A percentile compares a stretch with the other conserved stretches of the same genome.
Evolutionary conservation across 129 eudicot genomes (phyloP).

Genomic region (Centrapalus pauciflorus): DNA sequence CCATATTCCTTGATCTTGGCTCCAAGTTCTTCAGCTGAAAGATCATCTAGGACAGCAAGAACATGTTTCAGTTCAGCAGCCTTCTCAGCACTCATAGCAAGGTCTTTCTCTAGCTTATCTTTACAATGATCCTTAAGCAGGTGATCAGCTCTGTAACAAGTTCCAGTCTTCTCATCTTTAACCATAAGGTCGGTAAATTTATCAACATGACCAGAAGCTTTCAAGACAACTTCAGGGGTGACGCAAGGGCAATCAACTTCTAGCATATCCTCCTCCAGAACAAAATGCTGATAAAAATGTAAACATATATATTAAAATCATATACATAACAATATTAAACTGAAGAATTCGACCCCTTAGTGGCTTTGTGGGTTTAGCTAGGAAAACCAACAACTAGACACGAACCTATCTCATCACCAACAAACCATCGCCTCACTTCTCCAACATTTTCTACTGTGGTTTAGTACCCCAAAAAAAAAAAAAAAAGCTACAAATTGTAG

Average conservation of each 20-base stretch:
- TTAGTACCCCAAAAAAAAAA: neutral
- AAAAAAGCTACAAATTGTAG: neutral
- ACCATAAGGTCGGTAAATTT: conserved; percentile 75
- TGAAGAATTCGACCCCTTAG: neutral
- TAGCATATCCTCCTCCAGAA: conserved; percentile 67
- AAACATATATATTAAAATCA: neutral
- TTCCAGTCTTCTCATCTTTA: conserved; percentile 59
- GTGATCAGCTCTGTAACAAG: conserved; percentile 65
- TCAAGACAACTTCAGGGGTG: conserved; percentile 58
- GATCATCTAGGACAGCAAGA: conserved; percentile 70
- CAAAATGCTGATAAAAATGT: conserved; percentile 56
- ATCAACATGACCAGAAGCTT: conserved; percentile 71
- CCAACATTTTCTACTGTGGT: neutral
- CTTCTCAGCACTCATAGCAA: conserved; percentile 36
- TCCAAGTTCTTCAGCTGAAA: conserved; percentile 63
- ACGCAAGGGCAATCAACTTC: conserved; percentile 82
- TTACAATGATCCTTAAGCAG: conserved; percentile 60
- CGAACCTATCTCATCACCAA: neutral
- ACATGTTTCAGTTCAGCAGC: conserved; percentile 60
- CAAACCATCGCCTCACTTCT: neutral
- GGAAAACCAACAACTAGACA: neutral
- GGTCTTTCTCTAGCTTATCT: conserved; percentile 57
- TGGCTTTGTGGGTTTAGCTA: neutral
- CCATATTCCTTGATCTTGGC: conserved; percentile 74
- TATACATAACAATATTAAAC: neutral